Percentiles rank a stretch among this genome's conserved stretches.
Evolutionary conservation across 495 filamentous ascomycete genomes (phyloP).

Genomic region (Immersiella caudata): DNA sequence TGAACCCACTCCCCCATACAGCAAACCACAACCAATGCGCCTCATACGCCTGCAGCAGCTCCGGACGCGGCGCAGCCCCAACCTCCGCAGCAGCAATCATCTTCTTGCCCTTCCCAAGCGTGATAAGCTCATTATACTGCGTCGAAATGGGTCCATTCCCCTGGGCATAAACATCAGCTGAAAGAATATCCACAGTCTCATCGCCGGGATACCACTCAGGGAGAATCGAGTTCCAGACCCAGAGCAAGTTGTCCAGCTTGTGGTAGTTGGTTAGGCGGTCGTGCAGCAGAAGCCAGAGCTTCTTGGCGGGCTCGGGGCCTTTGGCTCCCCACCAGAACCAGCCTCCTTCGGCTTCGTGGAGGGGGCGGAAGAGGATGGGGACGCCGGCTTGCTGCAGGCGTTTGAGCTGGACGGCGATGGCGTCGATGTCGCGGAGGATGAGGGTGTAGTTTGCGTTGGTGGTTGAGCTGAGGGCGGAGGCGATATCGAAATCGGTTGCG

Average conservation of each 20-base stretch:
- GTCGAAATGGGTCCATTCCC: conserved; percentile 45
- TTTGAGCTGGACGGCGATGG: conserved; percentile 51
- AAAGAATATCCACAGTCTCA: conserved; percentile 45
- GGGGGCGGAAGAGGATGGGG: conserved; percentile 49
- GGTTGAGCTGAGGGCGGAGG: conserved; percentile 39
- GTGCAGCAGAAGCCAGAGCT: conserved; percentile 46
- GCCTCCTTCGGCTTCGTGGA: conserved; percentile 53
- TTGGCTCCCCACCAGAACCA: conserved; percentile 60
- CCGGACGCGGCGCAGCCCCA: conserved; percentile 48
- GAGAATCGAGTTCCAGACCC: conserved; percentile 54
- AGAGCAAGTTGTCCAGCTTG: conserved; percentile 49
- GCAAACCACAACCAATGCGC: conserved; percentile 53
- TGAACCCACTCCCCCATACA: conserved; percentile 47
- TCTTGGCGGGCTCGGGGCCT: conserved; percentile 48
- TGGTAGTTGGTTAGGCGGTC: conserved; percentile 48
- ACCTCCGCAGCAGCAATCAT: conserved; percentile 52
- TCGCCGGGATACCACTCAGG: conserved; percentile 52
- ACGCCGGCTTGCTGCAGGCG: conserved; percentile 42
- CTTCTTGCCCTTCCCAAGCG: conserved; percentile 49
- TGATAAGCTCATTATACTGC: conserved; percentile 49
- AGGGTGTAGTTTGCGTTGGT: conserved; percentile 49
- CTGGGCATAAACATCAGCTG: conserved; percentile 42
- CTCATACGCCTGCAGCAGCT: conserved; percentile 44
- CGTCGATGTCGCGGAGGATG: conserved; percentile 53
- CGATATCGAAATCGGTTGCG: conserved; percentile 49